These are phyloP conservation scores for Tuber melanosporum DNA, from an alignment of 495 filamentous ascomycete genomes.

Conservation along the genomic window DNA sequence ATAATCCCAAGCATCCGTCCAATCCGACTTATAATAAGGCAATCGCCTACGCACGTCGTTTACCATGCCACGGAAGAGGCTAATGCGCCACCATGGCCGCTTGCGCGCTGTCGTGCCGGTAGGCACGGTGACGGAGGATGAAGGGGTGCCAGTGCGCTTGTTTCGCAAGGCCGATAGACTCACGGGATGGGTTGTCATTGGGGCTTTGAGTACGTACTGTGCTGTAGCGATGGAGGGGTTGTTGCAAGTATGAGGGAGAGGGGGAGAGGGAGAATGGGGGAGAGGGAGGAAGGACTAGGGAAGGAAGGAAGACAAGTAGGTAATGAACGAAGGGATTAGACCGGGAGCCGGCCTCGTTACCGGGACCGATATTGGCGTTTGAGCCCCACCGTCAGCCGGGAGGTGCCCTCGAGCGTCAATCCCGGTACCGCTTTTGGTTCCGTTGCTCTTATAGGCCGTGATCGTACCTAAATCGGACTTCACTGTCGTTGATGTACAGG, in stretches of 20 bases:
- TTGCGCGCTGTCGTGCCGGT: conserved; percentile 19
- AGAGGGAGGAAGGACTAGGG: neutral
- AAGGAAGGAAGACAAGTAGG: neutral
- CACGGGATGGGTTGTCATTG: neutral
- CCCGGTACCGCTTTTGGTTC: neutral
- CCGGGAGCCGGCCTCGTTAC: neutral
- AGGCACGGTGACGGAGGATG: neutral
- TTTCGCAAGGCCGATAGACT: neutral
- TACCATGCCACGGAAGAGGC: conserved; percentile 60
- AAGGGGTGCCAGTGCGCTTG: neutral
- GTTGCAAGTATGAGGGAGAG: neutral
- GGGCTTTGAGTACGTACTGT: neutral
- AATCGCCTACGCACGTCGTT: conserved; percentile 65
- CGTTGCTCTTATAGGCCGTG: neutral
- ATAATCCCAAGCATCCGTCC: conserved; percentile 79
- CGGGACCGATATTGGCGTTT: neutral
- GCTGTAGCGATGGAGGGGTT: neutral
- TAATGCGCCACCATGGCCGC: conserved; percentile 56
- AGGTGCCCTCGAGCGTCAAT: neutral
- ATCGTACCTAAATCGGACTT: neutral
- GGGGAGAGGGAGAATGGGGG: neutral
- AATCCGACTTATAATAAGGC: conserved; percentile 72
- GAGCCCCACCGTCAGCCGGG: neutral
- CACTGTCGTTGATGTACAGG: neutral
- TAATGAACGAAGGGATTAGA: neutral